Base-by-base conservation (phyloP, 2,329 filamentous ascomycete species). In the Pseudopithomyces chartarum region DNA sequence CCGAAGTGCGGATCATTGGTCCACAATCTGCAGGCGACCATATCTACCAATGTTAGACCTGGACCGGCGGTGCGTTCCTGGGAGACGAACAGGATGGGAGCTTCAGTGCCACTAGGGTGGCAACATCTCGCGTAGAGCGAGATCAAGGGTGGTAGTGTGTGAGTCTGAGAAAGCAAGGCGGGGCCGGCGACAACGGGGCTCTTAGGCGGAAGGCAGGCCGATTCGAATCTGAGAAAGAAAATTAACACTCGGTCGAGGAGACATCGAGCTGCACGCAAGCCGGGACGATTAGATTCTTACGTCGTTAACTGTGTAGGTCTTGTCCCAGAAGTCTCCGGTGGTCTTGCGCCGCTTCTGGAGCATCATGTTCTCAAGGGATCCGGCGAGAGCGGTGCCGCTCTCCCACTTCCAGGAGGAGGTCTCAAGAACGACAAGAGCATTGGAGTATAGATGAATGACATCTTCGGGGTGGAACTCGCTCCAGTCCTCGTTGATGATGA, bases 391-490 rank as follows among this genome's bases (percentile, higher is more conserved):
- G 7, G 63, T 64, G n/a, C 66, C 64, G 54, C 71, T 73, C 11
- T 42, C 48, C 72, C 72, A 75, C 54, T 74, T 74, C 60, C 66
- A 68, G 4, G 66, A 68, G 1, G 68, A 72, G 4, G 71, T 60
- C 44, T 74, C 68, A 10, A 75, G 67, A 10, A 73, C 66, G 6
- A 74, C 65, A 3, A 75, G 62, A 0, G 72, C 71, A 42, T 75
- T 75, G 5, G 70, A 71, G 39, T 74, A 75, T 1, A 75, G 59
- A 38, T 72, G 69, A 12, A 73, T 69, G 2, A 75, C 64, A 38
- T 75, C 69, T 10, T 56, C 67, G 2, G 65, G 67, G 13, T 68
- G 67, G 33, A 74, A 48, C 67, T 6, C 59, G 45, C 4, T 67
- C 64, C 50, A 74, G 10, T 48, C 70, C 51, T 69, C 70, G 32